These are phyloP conservation scores for Symbiodinium natans DNA, from an alignment of 73 alveolate genomes.

Conservation along the genomic window DNA sequence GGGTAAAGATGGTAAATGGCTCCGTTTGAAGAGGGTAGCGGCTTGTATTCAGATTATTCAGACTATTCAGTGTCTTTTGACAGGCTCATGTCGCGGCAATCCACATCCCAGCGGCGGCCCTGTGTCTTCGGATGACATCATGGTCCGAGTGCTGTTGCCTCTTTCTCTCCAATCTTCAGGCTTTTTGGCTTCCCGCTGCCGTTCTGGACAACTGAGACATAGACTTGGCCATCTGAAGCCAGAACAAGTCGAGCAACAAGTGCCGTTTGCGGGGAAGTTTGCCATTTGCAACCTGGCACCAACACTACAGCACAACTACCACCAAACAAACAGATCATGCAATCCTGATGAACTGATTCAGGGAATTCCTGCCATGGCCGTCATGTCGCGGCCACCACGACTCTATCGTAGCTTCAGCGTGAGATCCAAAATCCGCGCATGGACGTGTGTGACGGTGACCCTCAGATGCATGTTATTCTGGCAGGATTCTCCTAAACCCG, in stretches of 20 bases:
- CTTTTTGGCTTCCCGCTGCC: background rate
- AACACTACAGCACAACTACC: too few relatives aligned
- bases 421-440: slow-evolving; percentile 75
- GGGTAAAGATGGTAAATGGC: too few relatives aligned
- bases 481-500: background rate
- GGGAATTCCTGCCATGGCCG: background rate
- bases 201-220: too few relatives aligned
- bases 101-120: slow-evolving; percentile 53
- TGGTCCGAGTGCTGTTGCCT: background rate
- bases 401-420: slow-evolving; percentile 73
- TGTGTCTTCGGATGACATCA: background rate
- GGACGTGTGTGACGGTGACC: slow-evolving; percentile 70
- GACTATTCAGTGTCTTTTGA: background rate
- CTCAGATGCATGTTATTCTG: slow-evolving; percentile 8
- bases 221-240: too few relatives aligned
- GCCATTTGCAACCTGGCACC: too few relatives aligned
- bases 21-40: too few relatives aligned
- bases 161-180: too few relatives aligned
- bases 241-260: too few relatives aligned
- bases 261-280: too few relatives aligned
- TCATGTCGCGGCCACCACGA: slow-evolving; percentile 9
- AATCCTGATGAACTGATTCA: too few relatives aligned
- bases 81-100: slow-evolving; percentile 83
- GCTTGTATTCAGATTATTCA: too few relatives aligned
- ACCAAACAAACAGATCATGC: too few relatives aligned